Percentiles rank a stretch among this genome's conserved stretches.
These are phyloP conservation scores for Saturnispora serradocipensis DNA, from an alignment of 805 yeast genomes.

Conservation along the genomic window DNA sequence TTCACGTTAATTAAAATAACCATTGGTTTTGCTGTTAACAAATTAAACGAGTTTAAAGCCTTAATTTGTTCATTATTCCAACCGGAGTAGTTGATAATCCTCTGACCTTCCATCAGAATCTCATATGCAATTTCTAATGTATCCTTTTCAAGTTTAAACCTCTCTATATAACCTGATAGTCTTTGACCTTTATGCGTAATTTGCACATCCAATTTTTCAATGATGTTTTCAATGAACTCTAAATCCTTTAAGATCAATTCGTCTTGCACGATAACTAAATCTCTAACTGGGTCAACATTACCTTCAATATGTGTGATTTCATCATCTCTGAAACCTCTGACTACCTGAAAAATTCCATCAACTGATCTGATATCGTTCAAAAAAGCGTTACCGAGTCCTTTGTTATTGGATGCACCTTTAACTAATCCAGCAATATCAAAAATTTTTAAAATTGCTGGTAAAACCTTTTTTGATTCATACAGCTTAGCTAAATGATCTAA, in stretches of 20 bases:
- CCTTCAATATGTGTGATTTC: slow-evolving; percentile 63
- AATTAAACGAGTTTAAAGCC: slow-evolving; percentile 72
- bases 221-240: slow-evolving; percentile 62
- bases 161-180: slow-evolving; percentile 53
- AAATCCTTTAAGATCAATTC: slow-evolving; percentile 59
- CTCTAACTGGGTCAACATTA: slow-evolving; percentile 54
- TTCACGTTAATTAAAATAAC: slow-evolving; percentile 86
- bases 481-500: slow-evolving; percentile 39
- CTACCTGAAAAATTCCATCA: slow-evolving; percentile 64
- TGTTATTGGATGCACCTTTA: slow-evolving; percentile 54
- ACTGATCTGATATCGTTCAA: slow-evolving; percentile 60
- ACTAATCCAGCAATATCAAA: slow-evolving; percentile 67
- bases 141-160: slow-evolving; percentile 80
- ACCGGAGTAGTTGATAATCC: slow-evolving; percentile 68
- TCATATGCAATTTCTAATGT: slow-evolving; percentile 67
- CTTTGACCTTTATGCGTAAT: slow-evolving; percentile 74
- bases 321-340: slow-evolving; percentile 52
- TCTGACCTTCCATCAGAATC: slow-evolving; percentile 72
- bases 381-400: slow-evolving; percentile 69
- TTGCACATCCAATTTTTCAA: slow-evolving; percentile 53
- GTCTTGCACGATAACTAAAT: slow-evolving; percentile 52
- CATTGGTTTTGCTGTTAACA: slow-evolving; percentile 92
- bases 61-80: slow-evolving; percentile 94
- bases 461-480: slow-evolving; percentile 40
- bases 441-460: slow-evolving; percentile 49